Base-by-base conservation (phyloP, 2,329 filamentous ascomycete genomes). In the Didymella exigua region DNA sequence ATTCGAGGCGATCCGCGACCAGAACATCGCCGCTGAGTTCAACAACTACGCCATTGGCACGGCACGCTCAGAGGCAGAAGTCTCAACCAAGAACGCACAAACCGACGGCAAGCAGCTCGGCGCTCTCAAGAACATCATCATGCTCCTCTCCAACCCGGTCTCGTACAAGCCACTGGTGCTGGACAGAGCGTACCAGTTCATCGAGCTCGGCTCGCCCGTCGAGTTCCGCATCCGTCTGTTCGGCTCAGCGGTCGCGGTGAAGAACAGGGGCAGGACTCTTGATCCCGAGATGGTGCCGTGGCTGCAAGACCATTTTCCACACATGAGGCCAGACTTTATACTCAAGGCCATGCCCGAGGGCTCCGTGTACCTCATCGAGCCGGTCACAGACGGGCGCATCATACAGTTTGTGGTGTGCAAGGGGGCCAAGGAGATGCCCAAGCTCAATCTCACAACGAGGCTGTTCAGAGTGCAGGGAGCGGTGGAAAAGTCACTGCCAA, bases 301-400 rank as follows among this genome's bases (percentile, higher is more conserved):
- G 62, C 45, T 66, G 36, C 63, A 67, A 26, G 18, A 54, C 9
- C 61, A 66, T 37, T 73, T 68, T 26, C 68, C 71, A 2, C 69
- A 73, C 34, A 24, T 73, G 24, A 62, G 67, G 19, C 69, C 70
- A 1, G 70, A 73, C 46, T 66, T 72, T 23, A 69, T 73, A 8
- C 24, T 67, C 26, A 69, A 66, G 41, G 54, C 47, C 18, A 72
- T 74, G 71, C 71, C 70, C 0, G 29, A 60, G 31, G 61, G 59
- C 10, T 62, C 69, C 0, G 18, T 14, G 2, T 68, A 53, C 18
- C 5, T 61, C 7, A 44, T 73, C 36, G 10, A 63, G 0, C 71
- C 70, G 1, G 59, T 69, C 3, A 57, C 46, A 13, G 61, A 72
- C 21, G 67, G 68, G 1, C 49, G 49, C 7, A n/a, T 46, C 13